These are phyloP conservation scores for Quercus phellos DNA, from an alignment of 331 rosid species.

Conservation along the genomic window DNA sequence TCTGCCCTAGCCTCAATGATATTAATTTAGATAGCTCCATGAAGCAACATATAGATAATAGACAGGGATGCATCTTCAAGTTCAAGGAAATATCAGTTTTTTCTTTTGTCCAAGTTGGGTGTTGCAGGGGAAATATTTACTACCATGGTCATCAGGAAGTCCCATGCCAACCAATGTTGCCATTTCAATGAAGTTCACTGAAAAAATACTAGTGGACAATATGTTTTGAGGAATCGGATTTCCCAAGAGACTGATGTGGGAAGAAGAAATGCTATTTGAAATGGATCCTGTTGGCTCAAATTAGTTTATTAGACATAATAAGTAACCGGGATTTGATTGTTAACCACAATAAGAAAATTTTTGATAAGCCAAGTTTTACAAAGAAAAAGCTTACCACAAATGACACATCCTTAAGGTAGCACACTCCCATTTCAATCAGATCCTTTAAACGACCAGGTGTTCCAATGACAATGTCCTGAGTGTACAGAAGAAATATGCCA, in stretches of 20 bases:
- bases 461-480: conserved; percentile 89
- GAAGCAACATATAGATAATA: not conserved
- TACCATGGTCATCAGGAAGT: not conserved
- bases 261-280: too few species aligned
- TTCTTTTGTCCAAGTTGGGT: not conserved
- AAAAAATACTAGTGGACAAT: not conserved
- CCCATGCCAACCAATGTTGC: not conserved
- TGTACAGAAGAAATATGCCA: not conserved
- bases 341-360: not conserved
- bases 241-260: not conserved
- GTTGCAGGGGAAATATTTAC: not conserved
- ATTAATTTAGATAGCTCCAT: not conserved
- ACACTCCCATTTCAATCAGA: conserved; percentile 78
- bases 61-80: not conserved
- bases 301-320: not conserved
- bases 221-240: not conserved
- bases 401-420: conserved; percentile 64
- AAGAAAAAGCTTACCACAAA: conserved; percentile 53
- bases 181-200: not conserved
- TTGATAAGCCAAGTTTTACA: not conserved
- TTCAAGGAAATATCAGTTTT: not conserved
- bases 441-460: conserved; percentile 98
- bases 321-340: not conserved
- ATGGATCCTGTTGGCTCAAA: not conserved
- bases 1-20: not conserved